Conservation (phyloP, 208 protist genomes). For the Herpetomonas tarakana region DNA sequence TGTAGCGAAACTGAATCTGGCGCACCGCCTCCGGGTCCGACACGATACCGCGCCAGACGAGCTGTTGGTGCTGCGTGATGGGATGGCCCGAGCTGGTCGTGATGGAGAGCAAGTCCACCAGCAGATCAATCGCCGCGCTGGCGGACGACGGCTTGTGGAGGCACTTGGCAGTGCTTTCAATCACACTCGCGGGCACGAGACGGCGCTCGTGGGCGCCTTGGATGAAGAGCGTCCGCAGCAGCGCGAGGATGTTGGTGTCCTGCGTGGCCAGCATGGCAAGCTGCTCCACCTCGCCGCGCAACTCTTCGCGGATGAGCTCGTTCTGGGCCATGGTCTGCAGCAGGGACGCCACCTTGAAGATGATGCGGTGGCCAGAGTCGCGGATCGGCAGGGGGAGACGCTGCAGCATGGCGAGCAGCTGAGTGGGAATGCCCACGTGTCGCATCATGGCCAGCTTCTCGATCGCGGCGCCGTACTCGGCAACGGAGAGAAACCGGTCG, state of each 20-base stretch:
- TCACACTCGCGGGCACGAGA: constrained; percentile 14
- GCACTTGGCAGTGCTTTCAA: constrained; percentile 30
- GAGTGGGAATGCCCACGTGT: constrained; percentile 21
- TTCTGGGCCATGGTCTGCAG: constrained; percentile 26
- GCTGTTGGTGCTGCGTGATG: constrained; percentile 29
- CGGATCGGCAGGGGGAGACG: constrained; percentile 25
- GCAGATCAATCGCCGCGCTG: constrained; percentile 20
- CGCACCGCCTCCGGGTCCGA: constrained; percentile 7
- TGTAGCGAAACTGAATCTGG: constrained; percentile 29
- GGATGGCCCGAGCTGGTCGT: constrained; percentile 8
- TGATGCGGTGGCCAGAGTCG: constrained; percentile 15
- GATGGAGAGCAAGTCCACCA: constrained; percentile 27
- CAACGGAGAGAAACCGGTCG: constrained; percentile 19
- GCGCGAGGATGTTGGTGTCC: constrained; percentile 25
- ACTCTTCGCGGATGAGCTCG: constrained; percentile 6
- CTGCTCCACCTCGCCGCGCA: constrained; percentile 14
- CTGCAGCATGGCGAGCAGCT: constrained; percentile 30
- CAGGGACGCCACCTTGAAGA: constrained; percentile 16
- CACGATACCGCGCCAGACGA: constrained; percentile 23
- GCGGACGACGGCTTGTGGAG: constrained; percentile 12
- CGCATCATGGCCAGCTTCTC: constrained; percentile 53
- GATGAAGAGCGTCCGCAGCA: constrained; percentile 33
- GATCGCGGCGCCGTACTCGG: constrained; percentile 12
- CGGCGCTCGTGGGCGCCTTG: constrained; percentile 4
- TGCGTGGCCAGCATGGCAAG: constrained; percentile 28